A percentile compares a stretch with the other conserved stretches of the same genome.
Evolutionary conservation across 2,329 filamentous ascomycete species (phyloP).

Genomic region (Diaporthe ilicicola): DNA sequence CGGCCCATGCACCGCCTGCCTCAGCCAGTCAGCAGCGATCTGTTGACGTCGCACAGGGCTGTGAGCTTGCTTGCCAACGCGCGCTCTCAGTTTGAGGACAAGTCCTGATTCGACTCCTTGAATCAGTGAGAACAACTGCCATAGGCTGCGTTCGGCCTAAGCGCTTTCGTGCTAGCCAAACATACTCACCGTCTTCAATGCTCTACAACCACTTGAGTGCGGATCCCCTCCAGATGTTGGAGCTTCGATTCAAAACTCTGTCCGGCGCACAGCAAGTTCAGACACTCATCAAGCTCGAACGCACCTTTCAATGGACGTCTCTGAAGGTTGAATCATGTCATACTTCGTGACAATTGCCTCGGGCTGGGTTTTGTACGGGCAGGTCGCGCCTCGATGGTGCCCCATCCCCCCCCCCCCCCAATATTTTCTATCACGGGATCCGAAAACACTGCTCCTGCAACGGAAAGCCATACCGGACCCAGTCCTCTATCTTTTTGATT

Average conservation of each 20-base stretch:
- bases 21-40: background rate
- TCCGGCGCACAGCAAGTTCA: background rate
- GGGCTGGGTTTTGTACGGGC: background rate
- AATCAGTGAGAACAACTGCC: background rate
- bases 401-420: background rate
- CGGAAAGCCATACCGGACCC: background rate
- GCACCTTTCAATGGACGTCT: background rate
- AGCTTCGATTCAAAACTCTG: background rate
- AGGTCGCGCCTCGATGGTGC: background rate
- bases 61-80: background rate
- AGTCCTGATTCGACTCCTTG: background rate
- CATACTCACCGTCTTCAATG: background rate
- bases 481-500: background rate
- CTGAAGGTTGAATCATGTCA: background rate
- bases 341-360: background rate
- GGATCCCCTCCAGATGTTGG: background rate
- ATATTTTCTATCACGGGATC: no score
- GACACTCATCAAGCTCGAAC: background rate
- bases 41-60: constrained; percentile 1
- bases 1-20: background rate
- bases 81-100: background rate
- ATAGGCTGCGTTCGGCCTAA: background rate
- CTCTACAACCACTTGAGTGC: background rate
- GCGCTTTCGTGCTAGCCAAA: background rate
- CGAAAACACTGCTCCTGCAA: no score